phyloP scores from a whole-genome alignment of 139 green algal species.

The Eudorina sp. region DNA sequence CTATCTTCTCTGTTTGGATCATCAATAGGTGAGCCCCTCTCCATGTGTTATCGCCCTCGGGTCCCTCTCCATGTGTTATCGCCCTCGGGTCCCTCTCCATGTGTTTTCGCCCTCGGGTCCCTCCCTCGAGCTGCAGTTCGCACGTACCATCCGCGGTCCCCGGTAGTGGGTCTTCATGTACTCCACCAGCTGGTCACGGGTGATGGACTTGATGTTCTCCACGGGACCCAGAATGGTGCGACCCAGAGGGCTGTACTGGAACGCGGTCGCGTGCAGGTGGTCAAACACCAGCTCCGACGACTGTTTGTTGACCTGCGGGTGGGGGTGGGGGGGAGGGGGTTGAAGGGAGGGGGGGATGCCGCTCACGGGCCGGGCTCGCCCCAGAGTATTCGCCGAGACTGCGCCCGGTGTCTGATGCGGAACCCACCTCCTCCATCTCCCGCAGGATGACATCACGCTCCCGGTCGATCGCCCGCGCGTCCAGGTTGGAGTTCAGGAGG shows the following conservation, averaged over 20 bases:
- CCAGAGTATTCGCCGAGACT: too few species aligned
- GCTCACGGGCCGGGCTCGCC: too few species aligned
- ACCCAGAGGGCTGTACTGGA: conserved; percentile 96
- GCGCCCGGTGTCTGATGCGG: too few species aligned
- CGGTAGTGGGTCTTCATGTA: conserved; percentile 99
- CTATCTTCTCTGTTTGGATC: too few species aligned
- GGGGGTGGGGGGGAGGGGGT: too few species aligned
- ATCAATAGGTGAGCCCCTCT: too few species aligned
- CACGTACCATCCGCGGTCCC: conserved; percentile 80
- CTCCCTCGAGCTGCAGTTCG: too few species aligned
- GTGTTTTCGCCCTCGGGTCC: too few species aligned
- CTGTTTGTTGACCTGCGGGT: conserved; percentile 77
- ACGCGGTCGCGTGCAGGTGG: conserved; percentile 99
- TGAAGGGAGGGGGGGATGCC: too few species aligned
- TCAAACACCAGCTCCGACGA: conserved; percentile 92
- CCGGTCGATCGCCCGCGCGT: conserved; percentile 88
- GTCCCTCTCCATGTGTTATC: too few species aligned
- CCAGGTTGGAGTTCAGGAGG: conserved; percentile 93
- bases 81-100: too few species aligned
- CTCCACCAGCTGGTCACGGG: conserved; percentile 86
- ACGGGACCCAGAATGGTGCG: conserved; percentile 96
- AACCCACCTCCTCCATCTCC: conserved; percentile 95
- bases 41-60: too few species aligned
- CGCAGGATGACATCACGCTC: conserved; percentile 97
- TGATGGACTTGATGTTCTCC: conserved; percentile 94